A percentile compares a stretch with the other conserved stretches of the same genome.
These are phyloP conservation scores for Orbilia brochopaga DNA, from an alignment of 2,329 filamentous ascomycete genomes.

Conservation along the genomic window DNA sequence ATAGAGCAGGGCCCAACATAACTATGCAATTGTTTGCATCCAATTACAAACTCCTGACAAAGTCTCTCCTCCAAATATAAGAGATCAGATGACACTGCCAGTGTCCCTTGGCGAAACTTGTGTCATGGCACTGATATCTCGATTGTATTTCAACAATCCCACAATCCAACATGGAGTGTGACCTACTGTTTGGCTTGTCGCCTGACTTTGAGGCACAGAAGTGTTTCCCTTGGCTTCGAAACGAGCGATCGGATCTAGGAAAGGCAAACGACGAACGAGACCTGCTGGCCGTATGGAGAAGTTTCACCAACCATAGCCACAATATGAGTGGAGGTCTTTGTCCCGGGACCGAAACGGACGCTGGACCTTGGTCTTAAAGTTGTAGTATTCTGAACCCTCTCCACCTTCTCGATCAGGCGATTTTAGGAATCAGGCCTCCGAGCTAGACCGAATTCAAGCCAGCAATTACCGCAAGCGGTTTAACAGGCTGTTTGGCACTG, in stretches of 20 bases:
- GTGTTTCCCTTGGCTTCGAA: neutral
- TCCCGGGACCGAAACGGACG: neutral
- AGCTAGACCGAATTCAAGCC: neutral
- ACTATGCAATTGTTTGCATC: too few species aligned
- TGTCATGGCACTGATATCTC: neutral
- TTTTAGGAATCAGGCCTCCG: neutral
- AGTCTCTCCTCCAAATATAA: too few species aligned
- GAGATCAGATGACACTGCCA: too few species aligned
- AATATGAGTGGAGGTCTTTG: neutral
- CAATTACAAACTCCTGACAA: too few species aligned
- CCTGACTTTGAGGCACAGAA: neutral
- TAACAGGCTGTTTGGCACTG: slow-evolving; percentile 6
- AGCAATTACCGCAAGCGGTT: neutral
- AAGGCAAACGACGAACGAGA: neutral
- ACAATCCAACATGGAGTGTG: neutral
- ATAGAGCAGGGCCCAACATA: too few species aligned
- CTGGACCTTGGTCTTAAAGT: neutral
- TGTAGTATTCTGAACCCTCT: neutral
- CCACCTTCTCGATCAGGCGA: neutral
- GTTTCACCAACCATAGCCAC: slow-evolving; percentile 6
- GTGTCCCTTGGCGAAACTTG: neutral
- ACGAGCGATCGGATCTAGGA: neutral
- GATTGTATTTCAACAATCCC: neutral
- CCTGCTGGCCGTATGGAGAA: neutral
- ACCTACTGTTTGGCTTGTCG: neutral